Conservation (phyloP, 768 basidiomycete genomes). For the Lactarius hatsudake region DNA sequence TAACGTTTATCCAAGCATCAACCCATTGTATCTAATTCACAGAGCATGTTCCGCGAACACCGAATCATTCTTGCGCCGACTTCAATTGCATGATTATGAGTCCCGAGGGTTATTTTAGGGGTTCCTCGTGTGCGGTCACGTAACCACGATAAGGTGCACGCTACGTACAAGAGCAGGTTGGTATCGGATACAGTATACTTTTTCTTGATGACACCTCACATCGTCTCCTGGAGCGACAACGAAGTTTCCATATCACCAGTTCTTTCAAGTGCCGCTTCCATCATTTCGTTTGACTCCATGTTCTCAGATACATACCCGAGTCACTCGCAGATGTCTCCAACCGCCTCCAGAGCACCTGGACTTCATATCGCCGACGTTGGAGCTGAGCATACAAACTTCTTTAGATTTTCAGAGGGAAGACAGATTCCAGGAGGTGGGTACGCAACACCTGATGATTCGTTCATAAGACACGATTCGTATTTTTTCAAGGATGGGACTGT, state of each 20-base stretch:
- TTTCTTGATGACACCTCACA: slow-evolving; percentile 8
- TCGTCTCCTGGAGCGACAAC: neutral
- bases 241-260: neutral
- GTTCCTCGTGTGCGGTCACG: no score
- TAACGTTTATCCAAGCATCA: no score
- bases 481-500: slow-evolving; percentile 25
- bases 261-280: neutral
- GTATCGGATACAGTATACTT: no score
- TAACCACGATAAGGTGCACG: no score
- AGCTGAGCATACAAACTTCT: neutral
- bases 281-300: slow-evolving; percentile 11
- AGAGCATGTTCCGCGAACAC: no score
- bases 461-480: slow-evolving; percentile 11
- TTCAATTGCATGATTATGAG: no score
- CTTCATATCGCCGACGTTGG: neutral
- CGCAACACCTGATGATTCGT: neutral
- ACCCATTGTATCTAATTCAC: no score
- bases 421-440: neutral
- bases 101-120: no score
- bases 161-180: no score
- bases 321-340: neutral
- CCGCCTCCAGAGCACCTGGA: neutral
- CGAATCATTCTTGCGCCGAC: no score
- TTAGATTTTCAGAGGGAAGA: neutral
- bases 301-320: neutral